phyloP scores from a whole-genome alignment of 148 eudicot species.

The Amaranthus hypochondriacus region DNA sequence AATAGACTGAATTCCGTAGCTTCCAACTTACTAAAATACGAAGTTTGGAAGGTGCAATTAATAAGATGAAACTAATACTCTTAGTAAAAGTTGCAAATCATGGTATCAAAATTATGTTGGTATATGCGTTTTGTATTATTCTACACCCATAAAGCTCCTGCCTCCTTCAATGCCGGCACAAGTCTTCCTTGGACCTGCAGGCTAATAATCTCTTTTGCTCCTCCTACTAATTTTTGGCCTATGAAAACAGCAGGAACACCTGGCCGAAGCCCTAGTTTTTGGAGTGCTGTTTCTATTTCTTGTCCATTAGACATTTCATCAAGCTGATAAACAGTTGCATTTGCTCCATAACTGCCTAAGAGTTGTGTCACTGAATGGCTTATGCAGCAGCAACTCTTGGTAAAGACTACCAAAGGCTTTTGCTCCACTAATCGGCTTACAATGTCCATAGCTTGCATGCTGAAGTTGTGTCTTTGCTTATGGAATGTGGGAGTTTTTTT shows the following conservation, averaged over 20 bases:
- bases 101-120: no score
- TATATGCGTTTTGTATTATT: background rate
- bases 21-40: no score
- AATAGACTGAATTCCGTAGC: no score
- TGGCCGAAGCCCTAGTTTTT: conserved; percentile 35
- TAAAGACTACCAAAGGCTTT: conserved; percentile 55
- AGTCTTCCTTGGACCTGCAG: conserved; percentile 51
- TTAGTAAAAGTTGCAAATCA: no score
- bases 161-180: conserved; percentile 38
- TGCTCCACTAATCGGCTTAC: conserved; percentile 35
- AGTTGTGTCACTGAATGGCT: conserved; percentile 46
- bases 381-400: conserved; percentile 53
- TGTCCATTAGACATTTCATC: conserved; percentile 47
- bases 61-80: no score
- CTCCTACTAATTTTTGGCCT: conserved; percentile 50
- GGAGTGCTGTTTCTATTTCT: conserved; percentile 45
- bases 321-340: conserved; percentile 45
- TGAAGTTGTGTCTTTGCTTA: background rate
- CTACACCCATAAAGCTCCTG: conserved; percentile 50
- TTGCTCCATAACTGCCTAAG: conserved; percentile 53
- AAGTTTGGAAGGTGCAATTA: no score
- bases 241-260: conserved; percentile 57
- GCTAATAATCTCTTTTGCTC: conserved; percentile 57
- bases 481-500: no score
- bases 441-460: conserved; percentile 23